Evolutionary conservation across 2,329 filamentous ascomycete species (phyloP).

Genomic region (Fusarium nodosum): DNA sequence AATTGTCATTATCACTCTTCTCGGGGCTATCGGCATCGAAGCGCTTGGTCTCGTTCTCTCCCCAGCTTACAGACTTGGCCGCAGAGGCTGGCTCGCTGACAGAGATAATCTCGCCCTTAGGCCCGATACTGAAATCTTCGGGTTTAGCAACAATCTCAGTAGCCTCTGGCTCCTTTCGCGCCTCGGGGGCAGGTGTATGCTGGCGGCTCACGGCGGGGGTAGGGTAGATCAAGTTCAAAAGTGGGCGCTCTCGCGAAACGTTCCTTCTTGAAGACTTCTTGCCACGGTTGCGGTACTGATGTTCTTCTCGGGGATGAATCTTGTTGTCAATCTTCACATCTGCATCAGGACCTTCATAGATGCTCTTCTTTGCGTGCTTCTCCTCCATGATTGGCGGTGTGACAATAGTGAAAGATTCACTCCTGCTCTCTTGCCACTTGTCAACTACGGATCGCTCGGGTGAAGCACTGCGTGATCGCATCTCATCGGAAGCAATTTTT

Average conservation of each 20-base stretch:
- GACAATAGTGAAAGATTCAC: conserved; percentile 62
- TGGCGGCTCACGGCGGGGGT: conserved; percentile 63
- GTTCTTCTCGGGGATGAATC: conserved; percentile 66
- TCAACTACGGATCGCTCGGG: conserved; percentile 68
- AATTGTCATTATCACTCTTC: conserved; percentile 52
- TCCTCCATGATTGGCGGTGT: conserved; percentile 68
- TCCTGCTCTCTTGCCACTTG: conserved; percentile 62
- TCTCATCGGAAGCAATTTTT: conserved; percentile 67
- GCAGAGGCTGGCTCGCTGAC: conserved; percentile 38
- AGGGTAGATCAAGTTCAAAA: conserved; percentile 72
- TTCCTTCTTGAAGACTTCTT: conserved; percentile 57
- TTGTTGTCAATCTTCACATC: conserved; percentile 73
- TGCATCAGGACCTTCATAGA: conserved; percentile 71
- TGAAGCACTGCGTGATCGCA: conserved; percentile 65
- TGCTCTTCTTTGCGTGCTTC: conserved; percentile 59
- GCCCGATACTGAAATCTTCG: conserved; percentile 56
- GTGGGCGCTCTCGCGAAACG: conserved; percentile 67
- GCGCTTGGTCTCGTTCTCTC: conserved; percentile 73
- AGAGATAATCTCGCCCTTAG: conserved; percentile 60
- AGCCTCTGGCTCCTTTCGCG: conserved; percentile 36
- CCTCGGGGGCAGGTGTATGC: conserved; percentile 60
- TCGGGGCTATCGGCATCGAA: conserved; percentile 73
- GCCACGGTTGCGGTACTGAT: conserved; percentile 52
- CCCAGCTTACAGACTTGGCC: conserved; percentile 74
- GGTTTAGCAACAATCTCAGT: conserved; percentile 37